A percentile compares a stretch with the other conserved stretches of the same genome.
These are phyloP conservation scores for Metschnikowia continentalis DNA, from an alignment of 805 yeast genomes.

Conservation along the genomic window DNA sequence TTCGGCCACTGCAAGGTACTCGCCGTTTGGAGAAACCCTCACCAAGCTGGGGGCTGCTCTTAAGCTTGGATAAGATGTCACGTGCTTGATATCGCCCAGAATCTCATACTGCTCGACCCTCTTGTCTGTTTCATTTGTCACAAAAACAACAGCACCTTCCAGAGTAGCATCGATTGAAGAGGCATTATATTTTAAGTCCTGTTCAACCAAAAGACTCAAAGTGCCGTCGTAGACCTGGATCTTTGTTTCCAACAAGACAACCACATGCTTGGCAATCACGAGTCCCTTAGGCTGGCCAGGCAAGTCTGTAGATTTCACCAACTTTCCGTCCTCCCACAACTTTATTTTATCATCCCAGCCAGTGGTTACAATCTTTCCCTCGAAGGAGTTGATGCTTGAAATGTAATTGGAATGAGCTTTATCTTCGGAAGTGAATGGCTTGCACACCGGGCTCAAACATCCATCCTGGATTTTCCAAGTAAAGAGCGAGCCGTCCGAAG, in stretches of 20 bases:
- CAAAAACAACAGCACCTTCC: constrained; percentile 20
- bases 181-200: constrained; percentile 22
- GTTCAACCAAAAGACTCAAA: constrained; percentile 12
- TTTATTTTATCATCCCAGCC: constrained; percentile 89
- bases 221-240: constrained; percentile 22
- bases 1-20: constrained; percentile 80
- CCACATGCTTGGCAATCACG: constrained; percentile 18
- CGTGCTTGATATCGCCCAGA: constrained; percentile 38
- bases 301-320: constrained; percentile 14
- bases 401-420: constrained; percentile 62
- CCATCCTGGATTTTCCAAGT: constrained; percentile 47
- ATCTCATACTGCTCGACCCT: constrained; percentile 28
- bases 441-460: constrained; percentile 23
- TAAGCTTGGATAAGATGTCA: constrained; percentile 32
- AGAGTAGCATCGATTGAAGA: constrained; percentile 23
- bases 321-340: constrained; percentile 24
- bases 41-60: constrained; percentile 62
- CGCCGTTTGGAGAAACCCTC: constrained; percentile 66
- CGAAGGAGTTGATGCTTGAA: constrained; percentile 41
- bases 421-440: constrained; percentile 31
- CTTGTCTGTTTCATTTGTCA: constrained; percentile 30
- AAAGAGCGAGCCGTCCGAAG: constrained; percentile 74
- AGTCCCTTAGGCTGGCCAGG: constrained; percentile 36
- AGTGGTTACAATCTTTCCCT: constrained; percentile 40
- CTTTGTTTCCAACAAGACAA: constrained; percentile 30